Evolutionary conservation across 495 filamentous ascomycete species (phyloP).

Genomic region (Xylaria palmicola): DNA sequence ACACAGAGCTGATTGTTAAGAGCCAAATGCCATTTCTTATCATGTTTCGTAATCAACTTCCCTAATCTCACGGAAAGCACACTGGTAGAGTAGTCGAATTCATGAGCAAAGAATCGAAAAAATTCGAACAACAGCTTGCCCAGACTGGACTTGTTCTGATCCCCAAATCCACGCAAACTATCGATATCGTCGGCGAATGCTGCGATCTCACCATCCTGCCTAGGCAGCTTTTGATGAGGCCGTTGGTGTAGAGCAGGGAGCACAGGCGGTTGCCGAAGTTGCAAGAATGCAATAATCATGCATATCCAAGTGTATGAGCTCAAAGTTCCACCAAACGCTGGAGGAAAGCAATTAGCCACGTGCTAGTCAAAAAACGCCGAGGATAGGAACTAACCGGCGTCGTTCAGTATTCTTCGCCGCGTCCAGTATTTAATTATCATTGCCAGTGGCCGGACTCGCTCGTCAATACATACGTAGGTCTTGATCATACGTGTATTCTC

Average conservation of each 20-base stretch:
- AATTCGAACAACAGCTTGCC: slow-evolving; percentile 88
- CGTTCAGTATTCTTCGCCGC: slow-evolving; percentile 85
- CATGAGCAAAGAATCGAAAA: slow-evolving; percentile 91
- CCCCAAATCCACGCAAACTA: slow-evolving; percentile 68
- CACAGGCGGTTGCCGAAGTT: slow-evolving; percentile 83
- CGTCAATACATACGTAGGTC: slow-evolving; percentile 92
- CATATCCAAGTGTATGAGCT: slow-evolving; percentile 99
- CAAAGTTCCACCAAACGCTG: slow-evolving; percentile 88
- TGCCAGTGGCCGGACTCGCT: slow-evolving; percentile 83
- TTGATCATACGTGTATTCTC: slow-evolving; percentile 99
- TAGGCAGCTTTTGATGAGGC: slow-evolving; percentile 59
- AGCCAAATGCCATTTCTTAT: slow-evolving; percentile 79
- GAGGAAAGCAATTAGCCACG: slow-evolving; percentile 13
- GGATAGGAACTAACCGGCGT: slow-evolving; percentile 71
- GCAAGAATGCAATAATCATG: slow-evolving; percentile 94
- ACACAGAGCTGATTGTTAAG: slow-evolving; percentile 84
- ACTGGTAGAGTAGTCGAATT: slow-evolving; percentile 81
- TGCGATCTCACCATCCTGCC: slow-evolving; percentile 61
- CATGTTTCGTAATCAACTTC: slow-evolving; percentile 74
- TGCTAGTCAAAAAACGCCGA: not conserved
- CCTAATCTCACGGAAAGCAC: slow-evolving; percentile 89
- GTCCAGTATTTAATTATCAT: slow-evolving; percentile 99
- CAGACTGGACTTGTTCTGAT: slow-evolving; percentile 75
- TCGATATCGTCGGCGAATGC: slow-evolving; percentile 85
- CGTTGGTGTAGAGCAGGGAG: slow-evolving; percentile 83